Percentiles rank a stretch among this genome's conserved stretches.
phyloP scores from a whole-genome alignment of 2,329 filamentous ascomycete genomes.

The Onygenales sp. region DNA sequence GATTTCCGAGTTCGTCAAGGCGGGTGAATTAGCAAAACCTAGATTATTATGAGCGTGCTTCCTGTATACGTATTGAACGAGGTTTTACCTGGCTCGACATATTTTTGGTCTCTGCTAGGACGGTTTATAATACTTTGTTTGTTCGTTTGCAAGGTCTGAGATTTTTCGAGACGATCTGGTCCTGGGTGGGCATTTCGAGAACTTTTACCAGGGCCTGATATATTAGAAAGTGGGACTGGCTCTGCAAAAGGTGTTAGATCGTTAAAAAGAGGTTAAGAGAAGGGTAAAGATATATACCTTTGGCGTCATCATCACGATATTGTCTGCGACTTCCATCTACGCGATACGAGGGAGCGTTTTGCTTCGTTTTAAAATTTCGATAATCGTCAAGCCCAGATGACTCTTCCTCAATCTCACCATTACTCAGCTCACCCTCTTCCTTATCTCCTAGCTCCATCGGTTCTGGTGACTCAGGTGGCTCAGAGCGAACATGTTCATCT shows the following conservation, averaged over 20 bases:
- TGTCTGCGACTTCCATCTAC: not conserved
- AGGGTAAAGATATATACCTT: not conserved
- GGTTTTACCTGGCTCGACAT: not conserved
- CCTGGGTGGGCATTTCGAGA: not conserved
- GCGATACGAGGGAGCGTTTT: not conserved
- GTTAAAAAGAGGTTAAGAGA: not conserved
- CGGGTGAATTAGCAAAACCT: not conserved
- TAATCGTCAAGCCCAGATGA: constrained; percentile 1
- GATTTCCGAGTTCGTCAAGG: not conserved
- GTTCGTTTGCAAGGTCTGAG: not conserved
- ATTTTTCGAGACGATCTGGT: not conserved
- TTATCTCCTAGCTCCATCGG: constrained; percentile 34
- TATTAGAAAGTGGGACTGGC: not conserved
- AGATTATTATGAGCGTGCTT: not conserved
- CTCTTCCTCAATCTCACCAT: constrained; percentile 40
- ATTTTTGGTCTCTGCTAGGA: not conserved
- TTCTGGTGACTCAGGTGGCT: not conserved
- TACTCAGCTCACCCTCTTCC: constrained; percentile 72
- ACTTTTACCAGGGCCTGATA: not conserved
- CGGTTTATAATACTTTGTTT: not conserved
- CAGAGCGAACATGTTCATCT: not conserved
- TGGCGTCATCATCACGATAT: not conserved
- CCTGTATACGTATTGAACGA: not conserved
- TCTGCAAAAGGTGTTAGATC: not conserved
- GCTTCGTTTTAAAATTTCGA: not conserved